Evolutionary conservation across 768 basidiomycete species (phyloP).

Genomic region (Trichaptum fuscoviolaceum): DNA sequence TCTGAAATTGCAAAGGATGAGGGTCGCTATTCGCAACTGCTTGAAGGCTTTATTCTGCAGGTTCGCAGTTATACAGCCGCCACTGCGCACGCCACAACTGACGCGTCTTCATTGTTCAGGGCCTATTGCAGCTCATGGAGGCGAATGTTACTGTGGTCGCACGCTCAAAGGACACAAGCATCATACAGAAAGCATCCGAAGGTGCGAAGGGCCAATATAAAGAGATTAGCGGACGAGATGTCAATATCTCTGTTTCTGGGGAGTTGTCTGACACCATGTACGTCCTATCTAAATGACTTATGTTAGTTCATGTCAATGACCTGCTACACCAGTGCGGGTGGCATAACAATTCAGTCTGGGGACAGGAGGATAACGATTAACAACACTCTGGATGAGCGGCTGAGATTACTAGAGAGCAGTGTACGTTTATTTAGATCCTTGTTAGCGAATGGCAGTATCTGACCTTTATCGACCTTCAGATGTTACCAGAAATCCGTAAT

Average conservation of each 20-base stretch:
- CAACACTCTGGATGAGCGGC: slow-evolving; percentile 90
- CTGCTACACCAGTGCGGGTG: slow-evolving; percentile 62
- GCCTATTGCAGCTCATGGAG: slow-evolving; percentile 79
- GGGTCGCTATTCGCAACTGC: slow-evolving; percentile 71
- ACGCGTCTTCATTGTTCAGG: slow-evolving; percentile 27
- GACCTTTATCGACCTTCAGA: slow-evolving; percentile 41
- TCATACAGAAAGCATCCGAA: slow-evolving; percentile 58
- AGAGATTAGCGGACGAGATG: slow-evolving; percentile 68
- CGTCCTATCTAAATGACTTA: slow-evolving; percentile 18
- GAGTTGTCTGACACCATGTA: slow-evolving; percentile 65
- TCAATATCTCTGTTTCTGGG: slow-evolving; percentile 55
- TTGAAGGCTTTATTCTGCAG: slow-evolving; percentile 82
- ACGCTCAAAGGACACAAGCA: slow-evolving; percentile 60
- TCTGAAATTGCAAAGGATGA: slow-evolving; percentile 58
- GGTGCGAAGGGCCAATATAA: slow-evolving; percentile 63
- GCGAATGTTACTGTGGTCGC: slow-evolving; percentile 58
- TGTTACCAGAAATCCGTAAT: slow-evolving; percentile 90
- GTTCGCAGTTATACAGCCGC: slow-evolving; percentile 21
- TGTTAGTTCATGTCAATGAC: not conserved
- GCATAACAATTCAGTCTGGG: slow-evolving; percentile 70
- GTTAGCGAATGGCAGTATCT: not conserved
- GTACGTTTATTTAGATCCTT: slow-evolving; percentile 38
- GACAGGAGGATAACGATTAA: slow-evolving; percentile 80
- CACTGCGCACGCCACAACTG: not conserved
- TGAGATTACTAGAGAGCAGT: slow-evolving; percentile 84